Base-by-base conservation (phyloP, 2,329 filamentous ascomycete genomes). In the Pleoardoris graminearum region DNA sequence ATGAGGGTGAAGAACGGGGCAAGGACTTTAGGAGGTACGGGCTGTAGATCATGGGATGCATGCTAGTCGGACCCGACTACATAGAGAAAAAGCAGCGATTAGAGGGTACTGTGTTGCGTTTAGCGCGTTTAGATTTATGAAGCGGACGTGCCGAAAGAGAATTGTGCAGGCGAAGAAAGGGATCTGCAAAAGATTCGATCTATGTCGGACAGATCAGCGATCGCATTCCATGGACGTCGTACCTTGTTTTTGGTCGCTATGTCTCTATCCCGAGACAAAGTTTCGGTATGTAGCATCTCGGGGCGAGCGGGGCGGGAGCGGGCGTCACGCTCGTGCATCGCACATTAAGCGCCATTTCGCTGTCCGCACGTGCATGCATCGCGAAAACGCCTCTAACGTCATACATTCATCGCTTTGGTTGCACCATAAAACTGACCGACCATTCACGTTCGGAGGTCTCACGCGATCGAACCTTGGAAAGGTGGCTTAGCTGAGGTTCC, bases 371-470 rank as follows among this genome's bases (percentile, higher is more conserved):
- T 50, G 25, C 36, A 47, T 22, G 27, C 37, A 17, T 22, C 25
- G 11, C n/a, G 23, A 7, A 49, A 23, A 22, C 32, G 7, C n/a
- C 0, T 27, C 14, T 27, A 35, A 39, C 30, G 29, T 21, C 22
- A 29, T 29, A 22, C 29, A 38, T 8, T 25, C 27, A n/a, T 37
- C 17, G 23, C 19, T 12, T 17, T 19, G 25, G 39, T 53, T 39
- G 19, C 46, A 54, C 50, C 17, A 49, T 14, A 23, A 32, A 51
- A 50, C 52, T 59, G 53, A 59, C 56, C 56, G 56, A n/a, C 56
- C 38, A 22, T 47, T 57, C 41, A 4, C n/a, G 14, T 16, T n/a
- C 54, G 54, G 54, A 57, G 57, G 12, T 57, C 22, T 36, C 32
- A 45, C 47, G 30, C 29, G 46, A 55, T 55, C 49, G 30, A 27